Evolutionary conservation across 345 rosid species (phyloP).

Genomic region (Mangifera indica): DNA sequence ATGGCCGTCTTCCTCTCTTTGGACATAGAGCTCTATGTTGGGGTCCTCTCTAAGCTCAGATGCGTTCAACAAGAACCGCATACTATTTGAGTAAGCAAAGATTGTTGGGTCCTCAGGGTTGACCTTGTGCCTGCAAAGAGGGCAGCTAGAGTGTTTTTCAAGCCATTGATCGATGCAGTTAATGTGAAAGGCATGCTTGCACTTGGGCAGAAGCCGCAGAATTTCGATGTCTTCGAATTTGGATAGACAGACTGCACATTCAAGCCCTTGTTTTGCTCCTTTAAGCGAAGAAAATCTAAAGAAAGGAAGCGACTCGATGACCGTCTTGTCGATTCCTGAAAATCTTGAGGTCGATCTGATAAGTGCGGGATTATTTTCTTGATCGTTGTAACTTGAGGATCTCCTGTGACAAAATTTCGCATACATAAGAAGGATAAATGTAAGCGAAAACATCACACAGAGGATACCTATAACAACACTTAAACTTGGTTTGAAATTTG

Average conservation of each 20-base stretch:
- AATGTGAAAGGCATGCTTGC: slow-evolving; percentile 87
- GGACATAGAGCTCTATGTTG: slow-evolving; percentile 56
- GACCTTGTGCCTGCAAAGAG: slow-evolving; percentile 69
- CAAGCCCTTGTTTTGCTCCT: slow-evolving; percentile 78
- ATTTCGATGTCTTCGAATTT: slow-evolving; percentile 79
- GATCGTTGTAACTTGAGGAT: slow-evolving; percentile 1
- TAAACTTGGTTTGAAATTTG: slow-evolving; percentile 76
- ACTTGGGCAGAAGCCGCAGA: slow-evolving; percentile 69
- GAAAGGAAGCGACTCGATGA: slow-evolving; percentile 82
- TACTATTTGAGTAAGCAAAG: slow-evolving; percentile 54
- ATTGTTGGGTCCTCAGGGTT: slow-evolving; percentile 50
- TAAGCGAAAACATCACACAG: slow-evolving; percentile 58
- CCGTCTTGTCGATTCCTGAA: slow-evolving; percentile 79
- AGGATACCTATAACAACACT: slow-evolving; percentile 81
- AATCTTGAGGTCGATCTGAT: slow-evolving; percentile 43
- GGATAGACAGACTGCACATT: slow-evolving; percentile 83
- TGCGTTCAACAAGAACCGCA: slow-evolving; percentile 47
- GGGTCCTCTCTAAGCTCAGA: slow-evolving; percentile 51
- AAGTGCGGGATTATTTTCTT: slow-evolving; percentile 23
- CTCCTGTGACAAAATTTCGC: slow-evolving; percentile 66
- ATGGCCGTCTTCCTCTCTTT: slow-evolving; percentile 52
- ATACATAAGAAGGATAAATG: slow-evolving; percentile 62
- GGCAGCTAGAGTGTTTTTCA: slow-evolving; percentile 85
- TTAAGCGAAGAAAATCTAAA: slow-evolving; percentile 73
- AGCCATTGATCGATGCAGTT: slow-evolving; percentile 89